Base-by-base conservation (phyloP, 768 basidiomycete genomes). In the Infundibulicybe gibba region DNA sequence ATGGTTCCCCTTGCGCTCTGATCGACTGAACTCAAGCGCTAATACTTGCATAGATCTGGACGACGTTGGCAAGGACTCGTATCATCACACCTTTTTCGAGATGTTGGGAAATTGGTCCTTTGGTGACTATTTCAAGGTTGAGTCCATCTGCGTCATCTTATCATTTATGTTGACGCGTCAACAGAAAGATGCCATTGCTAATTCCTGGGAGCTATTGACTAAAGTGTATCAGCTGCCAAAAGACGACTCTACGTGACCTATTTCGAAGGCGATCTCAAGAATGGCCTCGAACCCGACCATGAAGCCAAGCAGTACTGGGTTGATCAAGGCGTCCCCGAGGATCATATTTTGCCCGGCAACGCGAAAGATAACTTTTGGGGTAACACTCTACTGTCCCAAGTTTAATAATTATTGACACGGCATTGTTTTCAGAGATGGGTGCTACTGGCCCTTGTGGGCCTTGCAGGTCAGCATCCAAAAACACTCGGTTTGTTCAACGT, bases 71-170 rank as follows among this genome's bases (percentile, higher is more conserved):
- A 95, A 94, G 67, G 97, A 97, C 63, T 94, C 93, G 2, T 97
- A 97, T 65, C 95, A 97, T 60, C 90, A 95, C 61, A 97, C 92
- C 1, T 94, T 95, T 71, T 99, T 99, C 60, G 97, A 99, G 70
- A 99, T 99, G 97, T 70, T 99, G 52, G 97, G 97, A 33, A 99
- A 99, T 66, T 99, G 97, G 97, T 97, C 94, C 3, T 99, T 98
- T 56, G 97, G 97, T 0, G 94, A 99, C 66, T 99, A 99, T 73
- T 99, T 99, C 83, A 99, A 99, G 82, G 94, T 82, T 43, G 39
- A 64, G 57, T 37, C 20, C 34, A 38, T 16, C n/a, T n/a, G 50
- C 19, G 12, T 39, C 39, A 32, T 31, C 34, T 45, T 45, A 50
- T 52, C 32, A 40, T 43, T 34, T 41, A 41, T 49, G 34, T 47